phyloP scores from a whole-genome alignment of 306 rosid species.

The Sindora glabra region DNA sequence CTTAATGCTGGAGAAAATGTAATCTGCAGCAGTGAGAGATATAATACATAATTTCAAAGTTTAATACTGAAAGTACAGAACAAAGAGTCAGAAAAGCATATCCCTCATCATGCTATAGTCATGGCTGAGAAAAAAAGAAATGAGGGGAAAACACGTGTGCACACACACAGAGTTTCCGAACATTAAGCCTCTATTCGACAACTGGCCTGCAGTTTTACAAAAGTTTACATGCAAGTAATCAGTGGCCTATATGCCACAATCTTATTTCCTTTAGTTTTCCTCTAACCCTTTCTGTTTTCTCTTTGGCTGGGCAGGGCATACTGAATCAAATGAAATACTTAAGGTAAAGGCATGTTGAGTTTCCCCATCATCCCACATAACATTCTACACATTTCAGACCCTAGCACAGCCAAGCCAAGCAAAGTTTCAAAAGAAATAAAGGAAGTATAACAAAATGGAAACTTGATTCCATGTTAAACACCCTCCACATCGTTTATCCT shows the following conservation, averaged over 20 bases:
- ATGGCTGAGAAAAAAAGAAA: neutral
- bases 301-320: no score
- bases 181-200: neutral
- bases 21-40: conserved; percentile 48
- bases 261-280: no score
- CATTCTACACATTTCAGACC: neutral
- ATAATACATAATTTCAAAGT: neutral
- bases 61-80: neutral
- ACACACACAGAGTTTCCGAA: neutral
- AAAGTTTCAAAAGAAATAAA: no score
- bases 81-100: neutral
- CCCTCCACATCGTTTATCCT: neutral
- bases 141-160: neutral
- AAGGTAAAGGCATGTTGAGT: no score
- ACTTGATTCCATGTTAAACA: neutral
- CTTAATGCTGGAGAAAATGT: conserved; percentile 76
- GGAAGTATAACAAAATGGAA: neutral
- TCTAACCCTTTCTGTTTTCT: neutral
- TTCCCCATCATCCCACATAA: neutral
- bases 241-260: neutral
- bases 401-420: neutral
- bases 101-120: neutral
- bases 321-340: no score
- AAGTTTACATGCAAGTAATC: neutral
- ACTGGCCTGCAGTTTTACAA: neutral